A percentile compares a stretch with the other conserved stretches of the same genome.
Conservation (phyloP, 1,284 basidiomycete genomes). For the Ustilago curta region DNA sequence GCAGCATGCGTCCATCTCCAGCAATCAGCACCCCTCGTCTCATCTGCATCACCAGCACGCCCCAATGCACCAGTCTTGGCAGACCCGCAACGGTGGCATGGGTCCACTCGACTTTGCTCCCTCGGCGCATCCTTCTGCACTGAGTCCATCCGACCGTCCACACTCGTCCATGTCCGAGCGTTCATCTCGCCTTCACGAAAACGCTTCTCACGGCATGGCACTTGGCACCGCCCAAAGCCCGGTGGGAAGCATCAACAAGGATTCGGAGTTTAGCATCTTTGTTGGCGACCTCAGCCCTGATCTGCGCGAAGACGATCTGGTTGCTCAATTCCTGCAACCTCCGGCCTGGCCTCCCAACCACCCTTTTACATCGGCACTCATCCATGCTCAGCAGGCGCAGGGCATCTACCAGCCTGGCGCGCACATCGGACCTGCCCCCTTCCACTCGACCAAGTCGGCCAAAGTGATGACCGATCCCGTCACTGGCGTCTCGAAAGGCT, state of each 20-base stretch:
- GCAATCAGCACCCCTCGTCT: slow-evolving; percentile 9
- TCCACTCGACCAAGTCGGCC: slow-evolving; percentile 60
- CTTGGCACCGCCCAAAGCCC: slow-evolving; percentile 32
- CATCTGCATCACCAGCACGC: slow-evolving; percentile 11
- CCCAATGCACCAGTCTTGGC: slow-evolving; percentile 22
- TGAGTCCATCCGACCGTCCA: slow-evolving; percentile 38
- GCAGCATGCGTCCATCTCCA: slow-evolving; percentile 3
- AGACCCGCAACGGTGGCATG: slow-evolving; percentile 31
- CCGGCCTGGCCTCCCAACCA: slow-evolving; percentile 61
- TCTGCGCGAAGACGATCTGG: slow-evolving; percentile 63
- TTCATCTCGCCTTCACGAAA: slow-evolving; percentile 16
- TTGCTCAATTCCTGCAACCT: slow-evolving; percentile 61
- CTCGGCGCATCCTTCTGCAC: slow-evolving; percentile 14
- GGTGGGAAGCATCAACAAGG: slow-evolving; percentile 32
- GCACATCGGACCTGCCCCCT: slow-evolving; percentile 58
- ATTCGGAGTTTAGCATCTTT: slow-evolving; percentile 59
- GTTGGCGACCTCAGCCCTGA: slow-evolving; percentile 61
- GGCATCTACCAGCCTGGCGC: slow-evolving; percentile 54
- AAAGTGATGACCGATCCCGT: slow-evolving; percentile 62
- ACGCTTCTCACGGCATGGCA: slow-evolving; percentile 12
- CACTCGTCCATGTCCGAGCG: slow-evolving; percentile 51
- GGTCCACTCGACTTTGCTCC: slow-evolving; percentile 47
- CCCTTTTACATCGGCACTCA: slow-evolving; percentile 57
- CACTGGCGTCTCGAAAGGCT: slow-evolving; percentile 60
- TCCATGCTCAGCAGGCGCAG: slow-evolving; percentile 58